These are phyloP conservation scores for Corymbia citriodora DNA, from an alignment of 441 rosid species.

Conservation along the genomic window DNA sequence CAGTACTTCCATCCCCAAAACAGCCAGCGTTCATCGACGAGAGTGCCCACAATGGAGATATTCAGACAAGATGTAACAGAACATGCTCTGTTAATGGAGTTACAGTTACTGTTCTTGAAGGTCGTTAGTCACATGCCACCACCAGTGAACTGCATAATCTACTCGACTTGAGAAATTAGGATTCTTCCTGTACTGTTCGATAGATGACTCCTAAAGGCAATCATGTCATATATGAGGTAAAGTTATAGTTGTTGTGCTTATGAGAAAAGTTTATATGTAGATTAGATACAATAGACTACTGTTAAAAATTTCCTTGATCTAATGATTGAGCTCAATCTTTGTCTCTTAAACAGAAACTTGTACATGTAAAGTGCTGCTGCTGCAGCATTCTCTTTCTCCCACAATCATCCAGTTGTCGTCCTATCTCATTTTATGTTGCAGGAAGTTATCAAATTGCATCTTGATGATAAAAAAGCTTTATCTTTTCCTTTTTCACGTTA, in stretches of 20 bases:
- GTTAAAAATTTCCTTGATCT: background rate
- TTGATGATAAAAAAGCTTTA: too few relatives aligned
- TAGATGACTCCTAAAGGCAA: background rate
- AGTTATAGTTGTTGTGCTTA: background rate
- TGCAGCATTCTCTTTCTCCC: too few relatives aligned
- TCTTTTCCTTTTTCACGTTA: too few relatives aligned
- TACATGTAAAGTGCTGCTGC: too few relatives aligned
- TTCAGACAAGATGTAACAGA: background rate
- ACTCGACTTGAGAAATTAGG: background rate
- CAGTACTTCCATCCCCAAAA: background rate
- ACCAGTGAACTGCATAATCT: background rate
- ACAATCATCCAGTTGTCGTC: too few relatives aligned
- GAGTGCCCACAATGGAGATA: background rate
- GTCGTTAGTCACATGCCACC: conserved; percentile 10
- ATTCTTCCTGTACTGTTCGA: background rate
- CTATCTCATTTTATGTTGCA: too few relatives aligned
- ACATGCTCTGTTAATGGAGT: conserved; percentile 32
- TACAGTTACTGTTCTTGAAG: conserved; percentile 28
- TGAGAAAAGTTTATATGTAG: background rate
- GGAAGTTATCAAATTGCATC: too few relatives aligned
- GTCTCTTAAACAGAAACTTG: too few relatives aligned
- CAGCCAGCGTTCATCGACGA: background rate
- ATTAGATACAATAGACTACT: background rate
- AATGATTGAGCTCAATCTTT: too few relatives aligned
- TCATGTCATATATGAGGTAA: background rate